phyloP scores from a whole-genome alignment of 1,139 yeast species.

The Sugiyamaella paludigena region DNA sequence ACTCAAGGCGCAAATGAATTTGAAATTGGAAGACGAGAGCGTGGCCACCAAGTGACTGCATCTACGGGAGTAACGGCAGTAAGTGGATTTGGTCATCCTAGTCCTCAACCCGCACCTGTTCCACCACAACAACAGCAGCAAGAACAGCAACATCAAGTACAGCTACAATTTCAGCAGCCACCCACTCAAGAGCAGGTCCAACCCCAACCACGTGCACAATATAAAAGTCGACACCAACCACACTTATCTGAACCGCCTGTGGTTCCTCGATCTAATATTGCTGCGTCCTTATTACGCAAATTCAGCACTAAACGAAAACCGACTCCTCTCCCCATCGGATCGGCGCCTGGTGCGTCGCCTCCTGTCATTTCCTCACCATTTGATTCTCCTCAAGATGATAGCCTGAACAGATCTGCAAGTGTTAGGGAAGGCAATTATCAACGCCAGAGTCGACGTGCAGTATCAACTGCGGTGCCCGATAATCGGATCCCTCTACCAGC shows the following conservation, averaged over 20 bases:
- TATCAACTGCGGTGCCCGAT: conserved; percentile 10
- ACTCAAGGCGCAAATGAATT: conserved; percentile 31
- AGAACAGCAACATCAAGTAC: conserved; percentile 7
- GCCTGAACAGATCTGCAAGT: conserved; percentile 24
- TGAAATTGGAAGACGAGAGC: conserved; percentile 15
- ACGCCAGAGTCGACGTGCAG: conserved; percentile 18
- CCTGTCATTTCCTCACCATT: conserved; percentile 12
- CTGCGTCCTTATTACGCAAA: conserved; percentile 30
- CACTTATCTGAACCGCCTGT: conserved; percentile 26
- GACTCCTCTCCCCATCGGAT: conserved; percentile 9
- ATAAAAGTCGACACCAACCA: conserved; percentile 20
- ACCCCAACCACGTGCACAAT: conserved; percentile 1
- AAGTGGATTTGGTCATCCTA: neutral
- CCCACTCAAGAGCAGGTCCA: conserved; percentile 8
- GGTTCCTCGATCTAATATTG: conserved; percentile 22
- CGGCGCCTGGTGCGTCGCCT: conserved; percentile 2
- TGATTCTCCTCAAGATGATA: conserved; percentile 12
- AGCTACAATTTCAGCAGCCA: neutral
- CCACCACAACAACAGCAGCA: conserved; percentile 14
- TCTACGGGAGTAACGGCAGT: conserved; percentile 8
- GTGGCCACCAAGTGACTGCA: conserved; percentile 12
- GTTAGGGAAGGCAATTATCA: conserved; percentile 23
- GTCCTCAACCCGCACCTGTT: neutral
- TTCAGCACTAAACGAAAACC: conserved; percentile 32
- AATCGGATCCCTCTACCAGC: conserved; percentile 7